Percentiles rank a stretch among this genome's conserved stretches.
These are phyloP conservation scores for Phytophthora citrophthora DNA, from an alignment of 352 stramenopile species.

Conservation along the genomic window DNA sequence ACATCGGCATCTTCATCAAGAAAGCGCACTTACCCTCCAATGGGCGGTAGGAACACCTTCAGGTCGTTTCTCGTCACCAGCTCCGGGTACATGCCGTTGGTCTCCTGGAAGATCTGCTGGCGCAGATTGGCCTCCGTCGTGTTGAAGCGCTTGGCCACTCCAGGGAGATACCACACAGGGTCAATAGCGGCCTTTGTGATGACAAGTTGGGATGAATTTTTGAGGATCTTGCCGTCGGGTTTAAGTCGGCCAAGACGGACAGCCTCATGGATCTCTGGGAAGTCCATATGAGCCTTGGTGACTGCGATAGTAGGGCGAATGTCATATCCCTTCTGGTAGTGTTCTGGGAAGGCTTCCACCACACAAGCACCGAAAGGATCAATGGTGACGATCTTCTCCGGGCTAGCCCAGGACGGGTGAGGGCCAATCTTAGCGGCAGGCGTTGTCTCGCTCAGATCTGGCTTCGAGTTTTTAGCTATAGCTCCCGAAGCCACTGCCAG, in stretches of 20 bases:
- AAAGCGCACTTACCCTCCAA: slow-evolving; percentile 88
- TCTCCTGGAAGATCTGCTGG: slow-evolving; percentile 99
- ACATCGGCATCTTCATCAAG: background rate
- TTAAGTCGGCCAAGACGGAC: slow-evolving; percentile 93
- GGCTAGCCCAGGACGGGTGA: slow-evolving; percentile 94
- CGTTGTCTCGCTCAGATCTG: slow-evolving; percentile 92
- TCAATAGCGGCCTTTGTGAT: slow-evolving; percentile 99
- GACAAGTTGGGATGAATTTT: slow-evolving; percentile 89
- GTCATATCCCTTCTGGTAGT: slow-evolving; percentile 98
- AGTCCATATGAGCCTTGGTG: slow-evolving; percentile 97
- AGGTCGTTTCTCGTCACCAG: slow-evolving; percentile 98
- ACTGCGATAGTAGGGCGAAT: slow-evolving; percentile 98
- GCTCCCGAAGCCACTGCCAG: slow-evolving; percentile 90
- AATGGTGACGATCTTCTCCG: slow-evolving; percentile 93
- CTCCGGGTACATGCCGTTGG: slow-evolving; percentile 99
- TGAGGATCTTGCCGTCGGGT: slow-evolving; percentile 97
- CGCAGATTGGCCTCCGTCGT: slow-evolving; percentile 95
- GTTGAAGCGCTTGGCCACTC: slow-evolving; percentile 98
- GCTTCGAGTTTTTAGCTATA: slow-evolving; percentile 69
- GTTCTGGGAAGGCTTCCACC: slow-evolving; percentile 90
- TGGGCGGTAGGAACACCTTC: slow-evolving; percentile 98
- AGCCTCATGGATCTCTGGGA: slow-evolving; percentile 98
- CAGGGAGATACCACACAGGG: slow-evolving; percentile 99
- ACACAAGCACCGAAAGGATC: slow-evolving; percentile 84
- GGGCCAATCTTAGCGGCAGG: slow-evolving; percentile 98